Conservation (phyloP, 352 stramenopile genomes). For the Globisporangium splendens region DNA sequence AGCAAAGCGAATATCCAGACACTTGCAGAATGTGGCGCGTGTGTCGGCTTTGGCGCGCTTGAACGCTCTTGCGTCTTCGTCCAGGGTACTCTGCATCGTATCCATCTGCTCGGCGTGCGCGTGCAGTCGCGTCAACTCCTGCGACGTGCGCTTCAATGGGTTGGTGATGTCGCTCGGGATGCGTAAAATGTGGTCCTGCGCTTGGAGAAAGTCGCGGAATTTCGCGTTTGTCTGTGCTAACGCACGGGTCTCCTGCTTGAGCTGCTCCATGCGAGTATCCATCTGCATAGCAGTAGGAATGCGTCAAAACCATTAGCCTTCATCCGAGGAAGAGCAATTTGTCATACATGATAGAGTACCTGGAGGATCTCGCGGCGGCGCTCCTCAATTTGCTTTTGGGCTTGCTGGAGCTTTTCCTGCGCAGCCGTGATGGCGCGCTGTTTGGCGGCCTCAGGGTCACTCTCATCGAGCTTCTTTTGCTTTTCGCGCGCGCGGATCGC, state of each 20-base stretch:
- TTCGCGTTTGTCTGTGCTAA: neutral
- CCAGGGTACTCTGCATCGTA: neutral
- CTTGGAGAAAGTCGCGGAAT: neutral
- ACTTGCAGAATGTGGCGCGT: conserved; percentile 3
- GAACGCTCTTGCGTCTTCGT: conserved; percentile 5
- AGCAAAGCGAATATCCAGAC: neutral
- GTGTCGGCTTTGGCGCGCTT: conserved; percentile 4
- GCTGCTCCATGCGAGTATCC: conserved; percentile 2
- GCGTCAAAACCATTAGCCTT: too few relatives aligned
- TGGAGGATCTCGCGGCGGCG: conserved; percentile 4
- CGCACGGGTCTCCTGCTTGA: neutral
- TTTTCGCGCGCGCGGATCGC: conserved; percentile 9
- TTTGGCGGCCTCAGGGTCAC: conserved; percentile 1
- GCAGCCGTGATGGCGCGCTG: neutral
- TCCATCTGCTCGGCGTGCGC: neutral
- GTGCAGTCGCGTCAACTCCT: neutral
- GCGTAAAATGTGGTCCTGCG: conserved; percentile 1
- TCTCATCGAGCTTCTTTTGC: conserved; percentile 9
- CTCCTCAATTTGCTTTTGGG: neutral
- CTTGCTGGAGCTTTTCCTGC: neutral
- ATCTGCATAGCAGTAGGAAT: conserved; percentile 1
- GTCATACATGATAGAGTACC: too few relatives aligned
- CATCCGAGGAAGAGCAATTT: too few relatives aligned
- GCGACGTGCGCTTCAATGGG: conserved; percentile 7
- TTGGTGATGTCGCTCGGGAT: neutral